Evolutionary conservation across 805 yeast species (phyloP), one percentile per base, ranked within the genome.

Genomic region (Ogataea naganishii): DNA sequence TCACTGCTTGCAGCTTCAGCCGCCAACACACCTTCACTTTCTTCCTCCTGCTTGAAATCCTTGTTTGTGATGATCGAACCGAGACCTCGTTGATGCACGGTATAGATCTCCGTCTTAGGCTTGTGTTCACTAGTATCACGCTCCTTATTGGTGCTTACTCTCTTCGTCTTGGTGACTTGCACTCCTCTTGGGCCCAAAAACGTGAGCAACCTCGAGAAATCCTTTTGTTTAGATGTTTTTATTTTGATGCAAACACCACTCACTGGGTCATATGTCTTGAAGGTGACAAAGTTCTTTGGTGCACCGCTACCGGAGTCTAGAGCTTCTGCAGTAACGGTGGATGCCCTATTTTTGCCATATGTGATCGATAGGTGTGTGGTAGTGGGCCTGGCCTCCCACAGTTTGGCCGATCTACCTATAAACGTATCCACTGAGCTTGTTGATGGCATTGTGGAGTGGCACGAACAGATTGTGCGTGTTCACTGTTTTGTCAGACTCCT

Each of bases 121-220:
- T 18, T 30, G 18, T 15, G 12, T 12, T 7, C 12, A 5, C 18
- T 17, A 9, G 6, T 18, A 14, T 26, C 6, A 6, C n/a, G 18
- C 4, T 4, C 14, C 7, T 18, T n/a, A 9, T 18, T 13, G 7
- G 14, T 26, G 17, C 14, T 26, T 7, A 24, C 23, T 24, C 14
- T 19, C 7, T 20, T 22, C 14, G 21, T 20, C 24, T 26, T 32
- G 8, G 31, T 23, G 10, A 26, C 7, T 19, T 31, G 27, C 18
- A 28, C 21, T 10, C 26, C 26, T 7, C 27, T 24, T 11, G 26
- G 86, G 0, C 94, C 94, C 27, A 85, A 47, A 6, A 82, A 80
- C 28, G 82, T 70, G 49, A 82, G 57, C 14, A 85, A 47, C 40
- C 88, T 68, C 15, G 83, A 74, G 26, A 86, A 68, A 51, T 85